Conservation (phyloP, 495 filamentous ascomycete species). For the Daldinia vernicosa region DNA sequence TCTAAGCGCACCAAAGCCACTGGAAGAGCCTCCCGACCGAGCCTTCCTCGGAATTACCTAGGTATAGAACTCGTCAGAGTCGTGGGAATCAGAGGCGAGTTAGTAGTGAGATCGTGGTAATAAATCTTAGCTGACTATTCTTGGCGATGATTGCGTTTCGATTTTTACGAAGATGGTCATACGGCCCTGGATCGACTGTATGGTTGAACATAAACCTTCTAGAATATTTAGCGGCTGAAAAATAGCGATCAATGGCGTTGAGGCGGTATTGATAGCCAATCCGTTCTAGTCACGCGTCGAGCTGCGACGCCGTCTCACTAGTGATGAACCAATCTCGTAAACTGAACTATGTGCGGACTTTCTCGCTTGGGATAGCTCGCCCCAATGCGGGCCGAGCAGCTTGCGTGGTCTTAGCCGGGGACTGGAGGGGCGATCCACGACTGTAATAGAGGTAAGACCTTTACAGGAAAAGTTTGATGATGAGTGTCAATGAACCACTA, state of each 20-base stretch:
- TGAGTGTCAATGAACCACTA: neutral
- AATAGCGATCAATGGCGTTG: slow-evolving; percentile 16
- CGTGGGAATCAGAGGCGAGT: neutral
- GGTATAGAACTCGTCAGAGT: neutral
- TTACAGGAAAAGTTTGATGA: slow-evolving; percentile 1
- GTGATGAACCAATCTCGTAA: neutral
- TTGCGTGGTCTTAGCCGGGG: slow-evolving; percentile 8
- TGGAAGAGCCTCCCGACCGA: neutral
- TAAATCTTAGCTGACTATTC: neutral
- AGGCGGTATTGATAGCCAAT: slow-evolving; percentile 6
- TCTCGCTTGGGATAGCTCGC: slow-evolving; percentile 8
- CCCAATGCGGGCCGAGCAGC: slow-evolving; percentile 14
- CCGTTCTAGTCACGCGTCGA: slow-evolving; percentile 3
- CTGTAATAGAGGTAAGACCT: neutral
- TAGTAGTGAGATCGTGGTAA: neutral
- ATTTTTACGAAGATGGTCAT: neutral
- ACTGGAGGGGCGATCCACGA: slow-evolving; percentile 8
- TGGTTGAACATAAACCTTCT: neutral
- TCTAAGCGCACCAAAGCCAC: neutral
- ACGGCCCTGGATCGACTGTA: neutral
- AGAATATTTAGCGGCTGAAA: slow-evolving; percentile 33
- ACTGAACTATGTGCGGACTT: neutral
- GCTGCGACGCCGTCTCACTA: slow-evolving; percentile 15
- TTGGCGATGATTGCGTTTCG: neutral
- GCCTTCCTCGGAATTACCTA: neutral